Base-by-base conservation (phyloP, 2,329 filamentous ascomycete genomes). In the Rutstroemia sp. region DNA sequence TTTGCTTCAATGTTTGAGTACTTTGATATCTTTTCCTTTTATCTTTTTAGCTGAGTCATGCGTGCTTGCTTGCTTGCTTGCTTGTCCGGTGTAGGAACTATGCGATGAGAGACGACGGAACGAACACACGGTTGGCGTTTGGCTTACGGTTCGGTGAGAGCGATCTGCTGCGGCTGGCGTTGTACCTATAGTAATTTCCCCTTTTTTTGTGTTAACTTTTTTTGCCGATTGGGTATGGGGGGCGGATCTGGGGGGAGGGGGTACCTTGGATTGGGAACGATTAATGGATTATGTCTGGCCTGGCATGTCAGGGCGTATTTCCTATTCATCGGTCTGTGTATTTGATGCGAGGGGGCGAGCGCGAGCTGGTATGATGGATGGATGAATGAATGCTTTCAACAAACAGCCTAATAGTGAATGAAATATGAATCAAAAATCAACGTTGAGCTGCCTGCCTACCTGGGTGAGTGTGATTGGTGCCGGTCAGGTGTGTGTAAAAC, bases 61-160 rank as follows among this genome's bases (percentile, higher is more conserved):
- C 17, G 16, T 47, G 19, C 19, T 6, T 27, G 25, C 25, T 7
- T 44, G 9, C 17, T 23, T 46, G 19, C 19, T 27, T 27, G 25
- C 25, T 23, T 47, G 19, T 9, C 23, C 25, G 7, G 23, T 48
- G 62, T 58, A 60, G 60, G 48, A 52, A 61, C 48, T 60, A 63
- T 27, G 52, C 48, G 48, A 49, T 56, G 53, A 21, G 44, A 48
- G 8, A 27, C 37, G 16, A 56, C 51, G 53, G 34, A 51, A 25
- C 19, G 16, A 47, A 47, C 39, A 23, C 23, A 23, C 23, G 53
- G 12, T 51, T 51, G 53, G 53, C 38, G 53, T 56, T 56, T 50
- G 53, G 47, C 53, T 56, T 54, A 44, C 38, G 47, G 53, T 56
- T 51, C 53, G 53, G 53, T 56, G 47, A 51, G 53, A 56, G 47